Conservation (phyloP, 2,329 filamentous ascomycete species). For the Fusarium oligoseptatum region DNA sequence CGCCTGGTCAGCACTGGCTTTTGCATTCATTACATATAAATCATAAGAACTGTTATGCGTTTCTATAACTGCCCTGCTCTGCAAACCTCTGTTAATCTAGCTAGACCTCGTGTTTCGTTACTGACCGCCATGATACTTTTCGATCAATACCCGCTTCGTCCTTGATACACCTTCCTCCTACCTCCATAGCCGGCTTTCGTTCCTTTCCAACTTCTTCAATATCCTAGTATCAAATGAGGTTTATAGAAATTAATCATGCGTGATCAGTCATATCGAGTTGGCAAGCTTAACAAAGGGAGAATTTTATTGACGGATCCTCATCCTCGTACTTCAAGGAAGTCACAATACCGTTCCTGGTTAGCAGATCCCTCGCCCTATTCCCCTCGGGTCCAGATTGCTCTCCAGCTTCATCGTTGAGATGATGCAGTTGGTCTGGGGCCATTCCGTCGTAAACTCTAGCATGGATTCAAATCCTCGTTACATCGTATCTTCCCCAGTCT, state of each 20-base stretch:
- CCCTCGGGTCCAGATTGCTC: neutral
- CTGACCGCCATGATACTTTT: neutral
- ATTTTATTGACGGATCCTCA: neutral
- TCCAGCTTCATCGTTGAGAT: neutral
- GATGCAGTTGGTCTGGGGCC: neutral
- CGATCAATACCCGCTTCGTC: neutral
- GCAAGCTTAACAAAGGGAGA: neutral
- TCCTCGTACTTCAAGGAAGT: neutral
- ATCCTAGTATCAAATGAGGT: neutral
- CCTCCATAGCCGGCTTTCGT: neutral
- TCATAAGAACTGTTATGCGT: neutral
- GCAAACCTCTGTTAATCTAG: neutral
- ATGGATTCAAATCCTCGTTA: neutral
- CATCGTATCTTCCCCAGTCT: neutral
- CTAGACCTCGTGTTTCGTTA: neutral
- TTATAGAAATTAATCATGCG: neutral
- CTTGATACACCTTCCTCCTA: neutral
- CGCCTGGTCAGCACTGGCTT: neutral
- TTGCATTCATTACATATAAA: neutral
- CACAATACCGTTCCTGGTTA: neutral
- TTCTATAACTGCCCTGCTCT: neutral
- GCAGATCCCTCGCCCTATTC: neutral
- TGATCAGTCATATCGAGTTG: neutral
- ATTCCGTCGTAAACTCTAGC: neutral
- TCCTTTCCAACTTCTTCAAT: neutral